phyloP scores from a whole-genome alignment of 1,284 basidiomycete genomes.

The Mycena citricolor region DNA sequence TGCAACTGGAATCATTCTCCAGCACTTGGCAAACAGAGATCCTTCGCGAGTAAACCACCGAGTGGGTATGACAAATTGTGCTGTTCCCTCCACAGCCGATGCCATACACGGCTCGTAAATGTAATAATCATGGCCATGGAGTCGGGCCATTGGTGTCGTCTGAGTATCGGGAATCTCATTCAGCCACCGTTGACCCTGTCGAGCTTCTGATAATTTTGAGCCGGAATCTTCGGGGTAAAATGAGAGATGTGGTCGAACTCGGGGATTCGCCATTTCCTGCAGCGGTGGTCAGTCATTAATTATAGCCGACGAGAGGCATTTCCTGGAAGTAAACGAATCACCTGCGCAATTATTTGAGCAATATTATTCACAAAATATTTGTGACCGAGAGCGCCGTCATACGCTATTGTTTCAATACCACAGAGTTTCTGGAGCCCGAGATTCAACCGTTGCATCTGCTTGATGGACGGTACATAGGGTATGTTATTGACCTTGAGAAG shows the following conservation, averaged over 20 bases:
- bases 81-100: slow-evolving; percentile 19
- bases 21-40: slow-evolving; percentile 22
- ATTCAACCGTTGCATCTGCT: slow-evolving; percentile 29
- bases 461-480: slow-evolving; percentile 31
- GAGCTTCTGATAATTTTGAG: slow-evolving; percentile 24
- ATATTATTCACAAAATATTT: slow-evolving; percentile 34
- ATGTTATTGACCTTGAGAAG: slow-evolving; percentile 31
- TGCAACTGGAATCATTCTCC: slow-evolving; percentile 11
- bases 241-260: slow-evolving; percentile 27
- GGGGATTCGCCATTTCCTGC: slow-evolving; percentile 35
- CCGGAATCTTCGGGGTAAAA: slow-evolving; percentile 35
- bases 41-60: slow-evolving; percentile 31
- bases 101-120: slow-evolving; percentile 31
- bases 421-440: slow-evolving; percentile 29
- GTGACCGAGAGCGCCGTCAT: slow-evolving; percentile 35
- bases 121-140: slow-evolving; percentile 30
- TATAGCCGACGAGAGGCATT: background rate
- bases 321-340: slow-evolving; percentile 8
- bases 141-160: slow-evolving; percentile 32
- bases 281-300: no score
- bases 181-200: slow-evolving; percentile 31
- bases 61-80: slow-evolving; percentile 31
- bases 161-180: slow-evolving; percentile 24
- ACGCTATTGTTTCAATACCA: slow-evolving; percentile 31
- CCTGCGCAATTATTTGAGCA: slow-evolving; percentile 33